Percentiles rank a stretch among this genome's conserved stretches.
These are phyloP conservation scores for Cynanchum wilfordii DNA, from an alignment of 257 asterid species.

Conservation along the genomic window DNA sequence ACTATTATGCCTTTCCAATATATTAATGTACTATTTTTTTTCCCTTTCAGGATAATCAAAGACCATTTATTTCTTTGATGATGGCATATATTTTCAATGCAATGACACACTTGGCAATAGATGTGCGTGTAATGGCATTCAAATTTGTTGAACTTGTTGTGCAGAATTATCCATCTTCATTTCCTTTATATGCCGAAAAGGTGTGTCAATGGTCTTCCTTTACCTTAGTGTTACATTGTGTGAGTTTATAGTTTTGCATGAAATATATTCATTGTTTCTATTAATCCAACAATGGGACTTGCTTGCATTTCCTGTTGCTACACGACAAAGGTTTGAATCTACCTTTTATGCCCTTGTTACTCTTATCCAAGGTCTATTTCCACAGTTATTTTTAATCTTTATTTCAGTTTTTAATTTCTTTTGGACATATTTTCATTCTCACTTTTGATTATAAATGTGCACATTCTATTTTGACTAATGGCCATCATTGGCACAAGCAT, in stretches of 20 bases:
- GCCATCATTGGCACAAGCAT: too few species aligned
- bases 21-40: slow-evolving; percentile 18
- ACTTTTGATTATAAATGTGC: not conserved
- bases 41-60: slow-evolving; percentile 70
- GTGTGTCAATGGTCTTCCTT: slow-evolving; percentile 30
- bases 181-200: slow-evolving; percentile 74
- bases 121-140: slow-evolving; percentile 88
- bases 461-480: not conserved
- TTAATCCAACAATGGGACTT: not conserved
- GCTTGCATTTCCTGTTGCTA: slow-evolving; percentile 1
- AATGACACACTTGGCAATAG: slow-evolving; percentile 73
- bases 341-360: not conserved
- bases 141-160: slow-evolving; percentile 71
- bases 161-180: slow-evolving; percentile 68
- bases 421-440: not conserved
- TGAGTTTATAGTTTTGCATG: not conserved
- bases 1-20: not conserved
- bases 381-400: not conserved
- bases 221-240: not conserved
- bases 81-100: slow-evolving; percentile 80
- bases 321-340: not conserved
- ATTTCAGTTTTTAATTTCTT: not conserved
- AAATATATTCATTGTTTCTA: not conserved
- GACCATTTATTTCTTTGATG: slow-evolving; percentile 66
- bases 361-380: not conserved